phyloP scores from a whole-genome alignment of 2,329 filamentous ascomycete genomes.

The Drechslera avenae region DNA sequence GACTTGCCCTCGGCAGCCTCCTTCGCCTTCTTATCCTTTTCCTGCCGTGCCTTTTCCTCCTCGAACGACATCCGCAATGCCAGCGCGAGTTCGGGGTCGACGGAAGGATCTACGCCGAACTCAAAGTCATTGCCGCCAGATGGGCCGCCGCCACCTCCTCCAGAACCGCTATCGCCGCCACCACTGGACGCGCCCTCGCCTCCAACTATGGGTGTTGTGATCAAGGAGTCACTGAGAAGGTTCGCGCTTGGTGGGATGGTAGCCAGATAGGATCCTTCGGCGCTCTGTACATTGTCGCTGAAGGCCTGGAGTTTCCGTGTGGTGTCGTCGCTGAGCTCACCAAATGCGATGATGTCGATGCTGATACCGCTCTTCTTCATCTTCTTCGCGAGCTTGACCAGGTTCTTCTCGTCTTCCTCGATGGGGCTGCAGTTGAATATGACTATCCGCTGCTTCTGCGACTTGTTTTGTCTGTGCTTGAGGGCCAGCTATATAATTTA shows the following conservation, averaged over 20 bases:
- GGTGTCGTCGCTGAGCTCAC: constrained; percentile 87
- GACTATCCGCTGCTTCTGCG: constrained; percentile 93
- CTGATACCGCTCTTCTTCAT: constrained; percentile 98
- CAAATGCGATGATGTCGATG: constrained; percentile 94
- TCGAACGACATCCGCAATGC: constrained; percentile 97
- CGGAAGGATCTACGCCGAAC: constrained; percentile 86
- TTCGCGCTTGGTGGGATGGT: constrained; percentile 90
- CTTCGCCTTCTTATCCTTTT: constrained; percentile 79
- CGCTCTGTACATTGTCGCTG: constrained; percentile 86
- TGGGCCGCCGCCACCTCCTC: constrained; percentile 60
- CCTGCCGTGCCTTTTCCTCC: constrained; percentile 92
- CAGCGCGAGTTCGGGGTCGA: constrained; percentile 92
- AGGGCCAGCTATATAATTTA: constrained; percentile 73
- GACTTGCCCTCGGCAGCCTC: constrained; percentile 73
- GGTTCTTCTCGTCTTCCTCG: constrained; percentile 83
- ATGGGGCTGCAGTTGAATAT: constrained; percentile 95
- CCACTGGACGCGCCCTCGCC: constrained; percentile 72
- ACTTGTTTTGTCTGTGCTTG: constrained; percentile 98
- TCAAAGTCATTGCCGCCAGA: constrained; percentile 70
- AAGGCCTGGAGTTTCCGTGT: constrained; percentile 90
- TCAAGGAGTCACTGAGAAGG: constrained; percentile 88
- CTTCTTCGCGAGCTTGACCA: constrained; percentile 90
- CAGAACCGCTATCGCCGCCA: constrained; percentile 58
- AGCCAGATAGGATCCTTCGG: constrained; percentile 88
- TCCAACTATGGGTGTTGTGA: constrained; percentile 86